Evolutionary conservation across 441 rosid genomes (phyloP).

Genomic region (Gossypium armourianum): DNA sequence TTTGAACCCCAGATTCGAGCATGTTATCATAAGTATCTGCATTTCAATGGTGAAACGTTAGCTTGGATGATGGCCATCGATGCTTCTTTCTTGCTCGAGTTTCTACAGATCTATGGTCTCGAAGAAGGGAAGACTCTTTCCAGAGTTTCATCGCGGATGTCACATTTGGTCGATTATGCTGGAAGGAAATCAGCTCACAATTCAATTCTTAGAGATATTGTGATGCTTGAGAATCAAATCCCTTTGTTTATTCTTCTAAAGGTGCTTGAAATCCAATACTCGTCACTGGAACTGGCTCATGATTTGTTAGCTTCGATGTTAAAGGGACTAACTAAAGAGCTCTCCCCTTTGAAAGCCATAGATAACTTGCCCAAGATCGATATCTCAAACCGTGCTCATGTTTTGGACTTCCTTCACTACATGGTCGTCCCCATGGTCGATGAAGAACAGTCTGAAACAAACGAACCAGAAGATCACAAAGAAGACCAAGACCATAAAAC

Average conservation of each 20-base stretch:
- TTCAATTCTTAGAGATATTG: conserved; percentile 47
- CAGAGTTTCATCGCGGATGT: conserved; percentile 25
- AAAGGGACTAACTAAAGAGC: conserved; percentile 35
- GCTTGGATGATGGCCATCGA: conserved; percentile 7
- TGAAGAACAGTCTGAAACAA: conserved; percentile 9
- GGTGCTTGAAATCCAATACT: conserved; percentile 35
- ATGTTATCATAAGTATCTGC: neutral
- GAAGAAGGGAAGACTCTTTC: conserved; percentile 21
- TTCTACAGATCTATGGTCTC: conserved; percentile 12
- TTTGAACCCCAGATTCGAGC: conserved; percentile 1
- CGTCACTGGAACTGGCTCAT: conserved; percentile 32
- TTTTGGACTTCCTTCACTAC: conserved; percentile 45
- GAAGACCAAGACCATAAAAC: conserved; percentile 13
- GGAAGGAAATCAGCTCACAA: conserved; percentile 40
- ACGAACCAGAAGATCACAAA: conserved; percentile 1
- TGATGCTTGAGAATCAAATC: conserved; percentile 24
- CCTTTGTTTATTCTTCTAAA: conserved; percentile 49
- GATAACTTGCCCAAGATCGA: conserved; percentile 13
- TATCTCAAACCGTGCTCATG: conserved; percentile 29
- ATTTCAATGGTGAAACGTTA: neutral
- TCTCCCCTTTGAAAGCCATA: conserved; percentile 39
- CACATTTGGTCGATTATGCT: conserved; percentile 29
- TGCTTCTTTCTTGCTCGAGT: conserved; percentile 4
- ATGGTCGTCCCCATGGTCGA: conserved; percentile 29
- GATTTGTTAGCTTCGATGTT: conserved; percentile 32